A percentile compares a stretch with the other conserved stretches of the same genome.
Evolutionary conservation across 2,329 filamentous ascomycete species (phyloP).

Genomic region (Diaporthe citri): DNA sequence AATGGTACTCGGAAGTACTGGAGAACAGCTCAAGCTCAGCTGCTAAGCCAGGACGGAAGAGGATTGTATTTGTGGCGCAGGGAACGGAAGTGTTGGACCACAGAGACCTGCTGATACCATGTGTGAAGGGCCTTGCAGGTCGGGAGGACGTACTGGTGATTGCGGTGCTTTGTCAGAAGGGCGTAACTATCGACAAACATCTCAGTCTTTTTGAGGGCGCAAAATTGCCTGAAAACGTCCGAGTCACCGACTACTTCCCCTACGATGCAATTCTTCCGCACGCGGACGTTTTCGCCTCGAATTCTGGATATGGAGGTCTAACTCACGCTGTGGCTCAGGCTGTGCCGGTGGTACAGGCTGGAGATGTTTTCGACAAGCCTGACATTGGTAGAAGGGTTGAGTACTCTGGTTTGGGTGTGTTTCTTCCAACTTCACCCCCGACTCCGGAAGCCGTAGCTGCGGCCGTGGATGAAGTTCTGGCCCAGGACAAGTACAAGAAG

Average conservation of each 20-base stretch:
- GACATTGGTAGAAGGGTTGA: constrained; percentile 57
- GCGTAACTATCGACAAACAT: constrained; percentile 40
- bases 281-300: constrained; percentile 60
- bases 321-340: constrained; percentile 59
- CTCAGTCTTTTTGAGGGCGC: constrained; percentile 41
- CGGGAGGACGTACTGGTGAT: constrained; percentile 56
- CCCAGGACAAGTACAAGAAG: constrained; percentile 47
- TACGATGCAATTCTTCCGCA: constrained; percentile 61
- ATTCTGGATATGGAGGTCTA: constrained; percentile 63
- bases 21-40: constrained; percentile 44
- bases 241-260: constrained; percentile 60
- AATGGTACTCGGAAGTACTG: constrained; percentile 60
- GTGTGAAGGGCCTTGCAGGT: constrained; percentile 56
- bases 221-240: constrained; percentile 55
- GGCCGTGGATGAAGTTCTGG: constrained; percentile 51
- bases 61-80: constrained; percentile 60
- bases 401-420: constrained; percentile 59
- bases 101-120: constrained; percentile 58
- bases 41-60: constrained; percentile 45
- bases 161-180: constrained; percentile 49
- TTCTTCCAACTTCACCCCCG: constrained; percentile 54
- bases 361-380: constrained; percentile 56
- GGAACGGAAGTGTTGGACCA: constrained; percentile 58
- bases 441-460: constrained; percentile 45
- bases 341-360: constrained; percentile 61